A percentile compares a stretch with the other conserved stretches of the same genome.
Conservation (phyloP, 78 protist genomes). For the Dictyostelium capitatum region DNA sequence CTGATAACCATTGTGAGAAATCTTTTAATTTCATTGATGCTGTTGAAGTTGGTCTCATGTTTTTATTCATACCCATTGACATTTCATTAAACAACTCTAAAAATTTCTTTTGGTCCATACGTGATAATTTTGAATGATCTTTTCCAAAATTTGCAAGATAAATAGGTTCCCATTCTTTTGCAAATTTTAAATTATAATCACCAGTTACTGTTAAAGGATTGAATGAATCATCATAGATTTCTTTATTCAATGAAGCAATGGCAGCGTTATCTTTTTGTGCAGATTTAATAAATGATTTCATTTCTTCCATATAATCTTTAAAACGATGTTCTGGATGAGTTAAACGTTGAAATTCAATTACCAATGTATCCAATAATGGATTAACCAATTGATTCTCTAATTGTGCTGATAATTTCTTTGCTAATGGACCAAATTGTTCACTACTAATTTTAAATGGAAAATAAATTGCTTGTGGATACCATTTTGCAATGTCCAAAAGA, state of each 20-base stretch:
- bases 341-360: slow-evolving; percentile 30
- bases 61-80: slow-evolving; percentile 54
- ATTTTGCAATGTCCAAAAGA: slow-evolving; percentile 46
- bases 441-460: slow-evolving; percentile 77
- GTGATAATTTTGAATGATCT: slow-evolving; percentile 39
- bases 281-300: slow-evolving; percentile 53
- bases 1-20: slow-evolving; percentile 76
- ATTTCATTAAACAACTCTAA: slow-evolving; percentile 40
- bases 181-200: slow-evolving; percentile 70
- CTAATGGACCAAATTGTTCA: slow-evolving; percentile 55
- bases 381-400: slow-evolving; percentile 39
- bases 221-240: slow-evolving; percentile 55
- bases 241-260: background rate
- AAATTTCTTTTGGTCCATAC: slow-evolving; percentile 74
- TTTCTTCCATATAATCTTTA: slow-evolving; percentile 72
- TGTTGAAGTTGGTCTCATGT: slow-evolving; percentile 73
- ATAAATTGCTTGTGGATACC: slow-evolving; percentile 88
- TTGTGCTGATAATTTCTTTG: slow-evolving; percentile 24
- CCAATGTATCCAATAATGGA: slow-evolving; percentile 50
- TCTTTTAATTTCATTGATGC: slow-evolving; percentile 79
- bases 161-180: slow-evolving; percentile 46
- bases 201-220: slow-evolving; percentile 49
- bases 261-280: background rate
- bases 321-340: slow-evolving; percentile 85
- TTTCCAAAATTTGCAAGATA: slow-evolving; percentile 41